Base-by-base conservation (phyloP, 1,284 basidiomycete genomes). In the Tilletia indica region DNA sequence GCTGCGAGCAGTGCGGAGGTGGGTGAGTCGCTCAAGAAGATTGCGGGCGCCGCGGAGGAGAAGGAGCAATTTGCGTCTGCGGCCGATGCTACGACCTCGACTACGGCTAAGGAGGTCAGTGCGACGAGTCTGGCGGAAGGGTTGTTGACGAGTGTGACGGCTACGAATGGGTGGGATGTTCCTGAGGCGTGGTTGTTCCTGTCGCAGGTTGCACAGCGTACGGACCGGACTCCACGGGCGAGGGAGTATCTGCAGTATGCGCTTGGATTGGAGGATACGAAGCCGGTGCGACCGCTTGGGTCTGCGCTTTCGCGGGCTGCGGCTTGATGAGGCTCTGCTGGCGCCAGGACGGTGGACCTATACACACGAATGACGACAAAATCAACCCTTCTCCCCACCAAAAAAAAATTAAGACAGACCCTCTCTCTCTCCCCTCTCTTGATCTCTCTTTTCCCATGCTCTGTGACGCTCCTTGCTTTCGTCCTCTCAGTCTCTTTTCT, bases 111-210 rank as follows among this genome's bases (percentile, higher is more conserved):
- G 61, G 71, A 75, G n/a, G 69, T 82, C 25, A 72, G 79, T 63
- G 71, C 81, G 63, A 70, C 79, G 39, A 77, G 75, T 61, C 48
- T 83, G 68, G 82, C 82, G 34, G 82, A 82, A 48, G 82, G 78
- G 0, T 73, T 83, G 51, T 66, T 83, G 69, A 76, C 75, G 31
- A 77, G 73, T 54, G 72, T 74, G 42, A 83, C 80, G 39, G 73
- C 76, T 38, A 75, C 72, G 16, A 69, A 68, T 14, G 82, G 80
- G 0, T 79, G 78, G 78, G 78, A 79, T 63, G 61, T 71, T 66
- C 77, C 80, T 61, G 82, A 83, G 66, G 82, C 82, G 0, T 84
- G 82, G 82, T 72, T 80, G 45, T 78, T 76, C 69, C 67, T 84
- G 51, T 78, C 74, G 3, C 74, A 80, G 61, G 77, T 82, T 21